Base-by-base conservation (phyloP, 2,329 filamentous ascomycete genomes). In the Cladosporium colombiae region DNA sequence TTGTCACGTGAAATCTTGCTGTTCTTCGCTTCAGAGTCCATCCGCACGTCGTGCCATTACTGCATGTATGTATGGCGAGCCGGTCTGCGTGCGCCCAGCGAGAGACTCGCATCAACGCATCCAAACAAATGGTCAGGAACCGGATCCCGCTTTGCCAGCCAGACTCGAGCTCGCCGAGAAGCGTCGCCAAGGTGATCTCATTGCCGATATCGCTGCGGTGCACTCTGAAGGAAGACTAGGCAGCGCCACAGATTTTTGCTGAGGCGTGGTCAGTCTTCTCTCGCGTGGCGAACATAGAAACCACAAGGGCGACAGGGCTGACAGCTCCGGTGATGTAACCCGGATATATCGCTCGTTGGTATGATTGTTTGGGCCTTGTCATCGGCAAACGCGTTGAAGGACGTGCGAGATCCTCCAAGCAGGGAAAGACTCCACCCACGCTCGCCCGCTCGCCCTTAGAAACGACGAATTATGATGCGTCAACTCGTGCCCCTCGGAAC, bases 341-440 rank as follows among this genome's bases (percentile, higher is more conserved):
- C n/a, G n/a, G 40, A 46, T 13, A 46, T 13, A 23, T 21, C 16
- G 14, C 40, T 46, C 13, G 10, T 23, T 46, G 40, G 23, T 46
- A 21, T 46, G 23, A 46, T 46, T 21, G 40, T 46, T 46, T 46
- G 13, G 40, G n/a, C 21, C 40, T 4, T 46, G n/a, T 46, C 40
- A 46, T 46, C 40, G 40, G 40, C 29, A 31, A 55, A 33, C 27
- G 52, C 52, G 52, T 55, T 55, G 52, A 55, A 55, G 52, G 52
- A 31, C 52, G 52, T 52, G 49, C 52, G 52, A 31, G 31, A 55
- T n/a, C 52, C 29, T 55, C 52, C 18, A 33, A 33, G 8, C 52
- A 55, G 52, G 52, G 52, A 8, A 16, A 23, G 29, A 23, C 29
- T 57, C 55, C 52, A 31, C 52, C 52, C n/a, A 55, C 52, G 23